Evolutionary conservation across 306 rosid genomes (phyloP).

Genomic region (Aeschynomene evenia): DNA sequence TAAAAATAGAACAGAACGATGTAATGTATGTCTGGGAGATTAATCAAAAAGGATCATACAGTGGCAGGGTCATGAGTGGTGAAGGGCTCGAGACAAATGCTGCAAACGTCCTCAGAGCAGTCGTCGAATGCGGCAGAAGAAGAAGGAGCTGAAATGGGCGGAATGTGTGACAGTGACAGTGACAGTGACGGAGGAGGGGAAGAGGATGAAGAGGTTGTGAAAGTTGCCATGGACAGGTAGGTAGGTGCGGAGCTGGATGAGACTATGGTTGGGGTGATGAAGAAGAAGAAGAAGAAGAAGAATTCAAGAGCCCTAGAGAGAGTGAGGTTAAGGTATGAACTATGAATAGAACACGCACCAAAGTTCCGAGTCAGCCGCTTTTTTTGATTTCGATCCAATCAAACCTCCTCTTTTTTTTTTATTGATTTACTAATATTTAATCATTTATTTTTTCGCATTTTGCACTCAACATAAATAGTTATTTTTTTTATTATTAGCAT

Average conservation of each 20-base stretch:
- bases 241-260: too few relatives aligned
- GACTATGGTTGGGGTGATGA: neutral
- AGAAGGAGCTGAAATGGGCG: constrained; percentile 15
- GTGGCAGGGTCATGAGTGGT: constrained; percentile 56
- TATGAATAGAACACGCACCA: neutral
- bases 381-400: neutral
- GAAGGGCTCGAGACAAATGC: constrained; percentile 75
- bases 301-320: constrained; percentile 35
- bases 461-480: too few relatives aligned
- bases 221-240: constrained; percentile 28
- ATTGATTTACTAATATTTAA: too few relatives aligned
- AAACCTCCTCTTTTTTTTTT: neutral
- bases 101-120: constrained; percentile 58
- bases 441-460: too few relatives aligned
- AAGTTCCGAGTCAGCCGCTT: neutral
- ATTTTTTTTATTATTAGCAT: too few relatives aligned
- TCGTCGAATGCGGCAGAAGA: constrained; percentile 40
- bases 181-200: constrained; percentile 27
- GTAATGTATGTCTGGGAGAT: neutral
- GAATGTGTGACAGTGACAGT: neutral
- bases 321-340: constrained; percentile 46
- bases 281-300: neutral
- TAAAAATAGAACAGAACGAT: neutral
- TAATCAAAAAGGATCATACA: constrained; percentile 34
- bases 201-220: constrained; percentile 35